Evolutionary conservation across 148 eudicot species (phyloP), one percentile per base, ranked within the genome.

Genomic region (Tetragonia tetragonoides): DNA sequence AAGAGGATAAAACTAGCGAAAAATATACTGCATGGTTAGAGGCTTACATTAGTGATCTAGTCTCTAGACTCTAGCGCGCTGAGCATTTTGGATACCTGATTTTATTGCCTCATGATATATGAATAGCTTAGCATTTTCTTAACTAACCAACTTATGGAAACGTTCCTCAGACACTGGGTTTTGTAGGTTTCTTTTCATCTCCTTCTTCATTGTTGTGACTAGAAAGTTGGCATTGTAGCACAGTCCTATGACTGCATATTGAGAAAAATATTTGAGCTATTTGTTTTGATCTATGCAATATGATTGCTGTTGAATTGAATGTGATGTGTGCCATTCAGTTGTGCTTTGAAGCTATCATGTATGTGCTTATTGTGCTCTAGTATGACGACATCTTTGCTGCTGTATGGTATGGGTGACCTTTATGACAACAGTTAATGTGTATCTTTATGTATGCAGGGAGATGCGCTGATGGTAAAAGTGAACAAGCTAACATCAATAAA

Each of bases 401-500:
- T 34, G 9, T 54, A 66, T 40, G 11, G 9, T 54, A 66, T 40
- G 11, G 7, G 5, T 63, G 67, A 76, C 9, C 66, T 66, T 65
- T 77, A 3, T 28, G n/a, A 18, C 24, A 7, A n/a, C 39, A 21
- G 23, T 68, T 68, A 73, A 77, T 68, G 61, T 77, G 61, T 67
- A 46, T 59, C 68, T 71, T 75, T 49, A 42, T 74, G 21, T 51
- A 47, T 68, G 79, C 85, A 88, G 91, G 91, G 89, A n/a, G 87
- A 88, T 73, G 73, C 66, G 15, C 80, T 87, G 81, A 85, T 67
- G 72, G 89, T 88, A 65, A 88, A 88, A 83, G 91, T 88, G 78
- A 88, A 88, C 80, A 88, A 88, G 82, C 71, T 88, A 83, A 83
- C 88, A 10, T 88, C 91, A 47, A 88, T 79, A 20, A 88, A 88